Base-by-base conservation (phyloP, 1,284 basidiomycete genomes). In the Leccinum solheimii region DNA sequence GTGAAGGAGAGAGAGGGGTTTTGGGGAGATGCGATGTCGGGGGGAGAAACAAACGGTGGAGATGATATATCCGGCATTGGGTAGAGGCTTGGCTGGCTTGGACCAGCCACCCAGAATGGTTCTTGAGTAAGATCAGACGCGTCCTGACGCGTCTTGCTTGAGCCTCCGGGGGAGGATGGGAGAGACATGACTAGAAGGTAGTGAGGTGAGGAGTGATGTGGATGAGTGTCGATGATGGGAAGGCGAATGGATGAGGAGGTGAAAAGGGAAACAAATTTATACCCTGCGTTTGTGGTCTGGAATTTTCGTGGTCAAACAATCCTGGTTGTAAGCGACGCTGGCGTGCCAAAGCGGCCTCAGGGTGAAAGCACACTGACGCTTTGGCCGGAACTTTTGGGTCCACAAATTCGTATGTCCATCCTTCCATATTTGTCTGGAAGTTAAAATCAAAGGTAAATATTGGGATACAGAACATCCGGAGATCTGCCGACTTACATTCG, bases 151-250 rank as follows among this genome's bases (percentile, higher is more conserved):
- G 50, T 34, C 14, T 13, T 5, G 32, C 8, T 27, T 5, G 9
- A 64, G 26, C 14, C 3, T 7, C 27, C 21, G 0, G 32, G 9
- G 1, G 9, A 26, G 11, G 3, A 6, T n/a, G 5, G 14, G 30
- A 30, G 30, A 8, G 57, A 56, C 65, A 67, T 64, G 3, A 43
- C 27, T 7, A n/a, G 45, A 21, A 23, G 6, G 34, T 45, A 40
- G 38, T 19, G 8, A 14, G 21, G 8, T 16, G 11, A 2, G 21
- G 19, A 9, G 26, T n/a, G 36, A n/a, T 14, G 4, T n/a, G 10
- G 40, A 43, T 2, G 21, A 27, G 13, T 21, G 19, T 14, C 16
- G 11, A 48, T 43, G 40, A n/a, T 13, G 45, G 23, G 21, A 13
- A 48, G 21, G 14, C 11, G 23, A 19, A 19, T 43, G 13, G 40